Evolutionary conservation across 2,329 filamentous ascomycete species (phyloP).

Genomic region (Raffaelea albimanens): DNA sequence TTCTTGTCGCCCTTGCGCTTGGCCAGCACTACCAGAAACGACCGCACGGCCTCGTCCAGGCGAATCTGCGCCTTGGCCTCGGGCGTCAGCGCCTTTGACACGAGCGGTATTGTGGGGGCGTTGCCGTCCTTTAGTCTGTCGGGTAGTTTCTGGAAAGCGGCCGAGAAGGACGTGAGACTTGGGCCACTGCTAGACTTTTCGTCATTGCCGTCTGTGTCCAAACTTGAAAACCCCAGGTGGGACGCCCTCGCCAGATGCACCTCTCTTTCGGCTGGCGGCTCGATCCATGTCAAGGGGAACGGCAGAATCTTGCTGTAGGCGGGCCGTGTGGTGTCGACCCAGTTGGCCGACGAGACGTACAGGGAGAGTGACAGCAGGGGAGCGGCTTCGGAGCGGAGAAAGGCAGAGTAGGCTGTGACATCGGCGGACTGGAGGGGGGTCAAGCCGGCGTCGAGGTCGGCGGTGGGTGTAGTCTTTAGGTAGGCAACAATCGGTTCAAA

Average conservation of each 20-base stretch:
- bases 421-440: constrained; percentile 34
- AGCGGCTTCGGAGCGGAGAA: constrained; percentile 65
- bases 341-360: constrained; percentile 86
- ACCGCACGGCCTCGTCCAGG: constrained; percentile 61
- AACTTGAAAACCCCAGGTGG: constrained; percentile 57
- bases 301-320: constrained; percentile 72
- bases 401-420: constrained; percentile 48
- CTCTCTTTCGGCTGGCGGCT: constrained; percentile 64
- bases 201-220: constrained; percentile 44
- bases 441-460: constrained; percentile 29
- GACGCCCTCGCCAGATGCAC: constrained; percentile 62
- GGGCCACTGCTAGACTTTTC: constrained; percentile 28
- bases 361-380: constrained; percentile 77
- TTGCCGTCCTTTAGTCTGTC: constrained; percentile 7
- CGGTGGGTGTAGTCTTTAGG: constrained; percentile 23
- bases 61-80: constrained; percentile 66
- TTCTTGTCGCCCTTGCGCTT: constrained; percentile 46
- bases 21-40: constrained; percentile 61
- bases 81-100: constrained; percentile 55
- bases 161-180: constrained; percentile 3
- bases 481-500: constrained; percentile 53
- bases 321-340: constrained; percentile 64
- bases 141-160: constrained; percentile 9
- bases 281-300: constrained; percentile 81
- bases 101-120: constrained; percentile 7